Evolutionary conservation across 1,139 yeast species (phyloP).

Genomic region (Candida tropicalis): DNA sequence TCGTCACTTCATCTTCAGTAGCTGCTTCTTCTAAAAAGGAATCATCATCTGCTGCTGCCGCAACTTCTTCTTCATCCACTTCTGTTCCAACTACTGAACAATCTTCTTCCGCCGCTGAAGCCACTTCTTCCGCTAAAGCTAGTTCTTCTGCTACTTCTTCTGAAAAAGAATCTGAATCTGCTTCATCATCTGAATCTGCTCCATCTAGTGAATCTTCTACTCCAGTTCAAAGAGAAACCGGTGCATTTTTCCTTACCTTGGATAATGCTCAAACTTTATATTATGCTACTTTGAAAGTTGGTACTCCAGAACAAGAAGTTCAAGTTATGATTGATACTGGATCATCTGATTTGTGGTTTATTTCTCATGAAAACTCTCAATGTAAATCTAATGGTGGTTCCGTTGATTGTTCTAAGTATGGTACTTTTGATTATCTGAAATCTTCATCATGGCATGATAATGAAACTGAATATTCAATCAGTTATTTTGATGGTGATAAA

Average conservation of each 20-base stretch:
- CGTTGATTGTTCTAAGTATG: conserved; percentile 41
- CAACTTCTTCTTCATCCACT: not conserved
- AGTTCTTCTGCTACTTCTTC: not conserved
- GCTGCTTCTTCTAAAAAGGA: not conserved
- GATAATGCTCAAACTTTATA: conserved; percentile 22
- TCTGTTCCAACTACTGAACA: not conserved
- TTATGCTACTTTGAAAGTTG: conserved; percentile 32
- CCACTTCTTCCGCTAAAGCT: not conserved
- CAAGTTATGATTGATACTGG: conserved; percentile 44
- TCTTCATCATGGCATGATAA: conserved; percentile 52
- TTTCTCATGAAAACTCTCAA: conserved; percentile 10
- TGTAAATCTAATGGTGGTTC: conserved; percentile 16
- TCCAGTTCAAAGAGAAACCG: conserved; percentile 7
- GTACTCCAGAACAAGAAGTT: conserved; percentile 36
- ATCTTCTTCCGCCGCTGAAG: not conserved
- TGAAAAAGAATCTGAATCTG: not conserved
- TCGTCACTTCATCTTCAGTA: not conserved
- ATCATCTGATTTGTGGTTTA: conserved; percentile 48
- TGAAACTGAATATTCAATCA: conserved; percentile 37
- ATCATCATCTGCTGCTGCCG: not conserved
- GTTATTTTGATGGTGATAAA: conserved; percentile 34
- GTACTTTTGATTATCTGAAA: conserved; percentile 49
- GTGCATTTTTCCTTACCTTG: conserved; percentile 13
- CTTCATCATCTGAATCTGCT: not conserved
- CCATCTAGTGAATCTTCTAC: conserved; percentile 1